Conservation (phyloP, 148 eudicot species). For the Fagopyrum tataricum region DNA sequence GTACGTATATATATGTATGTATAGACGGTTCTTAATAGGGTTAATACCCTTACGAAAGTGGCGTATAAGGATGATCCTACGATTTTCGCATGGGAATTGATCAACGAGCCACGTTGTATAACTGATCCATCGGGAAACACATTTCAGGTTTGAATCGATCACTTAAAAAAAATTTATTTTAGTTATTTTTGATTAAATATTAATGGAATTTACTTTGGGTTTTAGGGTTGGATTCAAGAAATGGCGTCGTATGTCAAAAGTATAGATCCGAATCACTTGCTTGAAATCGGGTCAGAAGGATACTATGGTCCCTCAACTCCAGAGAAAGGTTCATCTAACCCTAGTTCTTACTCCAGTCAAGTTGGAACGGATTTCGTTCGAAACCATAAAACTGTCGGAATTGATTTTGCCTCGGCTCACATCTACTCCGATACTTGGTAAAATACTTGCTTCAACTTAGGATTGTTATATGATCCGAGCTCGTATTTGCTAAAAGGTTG, state of each 20-base stretch:
- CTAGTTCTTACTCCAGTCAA: conserved; percentile 39
- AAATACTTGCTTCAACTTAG: too few relatives aligned
- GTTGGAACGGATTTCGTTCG: conserved; percentile 47
- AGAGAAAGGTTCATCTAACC: conserved; percentile 28
- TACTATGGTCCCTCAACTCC: conserved; percentile 30
- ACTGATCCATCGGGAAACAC: conserved; percentile 31
- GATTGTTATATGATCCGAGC: too few relatives aligned
- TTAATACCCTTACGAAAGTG: conserved; percentile 11
- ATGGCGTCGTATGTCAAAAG: conserved; percentile 47
- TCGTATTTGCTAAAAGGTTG: too few relatives aligned
- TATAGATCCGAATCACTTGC: conserved; percentile 45
- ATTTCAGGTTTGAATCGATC: conserved; percentile 23
- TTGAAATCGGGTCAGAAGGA: conserved; percentile 48
- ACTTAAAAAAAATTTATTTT: neutral
- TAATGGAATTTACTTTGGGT: too few relatives aligned
- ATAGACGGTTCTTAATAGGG: neutral
- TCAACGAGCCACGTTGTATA: conserved; percentile 47
- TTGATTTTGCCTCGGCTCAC: conserved; percentile 58
- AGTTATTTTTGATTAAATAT: too few relatives aligned
- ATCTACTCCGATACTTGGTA: conserved; percentile 50
- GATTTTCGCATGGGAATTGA: conserved; percentile 54
- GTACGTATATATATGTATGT: neutral
- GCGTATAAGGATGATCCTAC: conserved; percentile 36
- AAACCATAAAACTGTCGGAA: conserved; percentile 33
- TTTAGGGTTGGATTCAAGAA: conserved; percentile 45